Base-by-base conservation (phyloP, 1,284 basidiomycete species). In the Ceratobasidium sp. region DNA sequence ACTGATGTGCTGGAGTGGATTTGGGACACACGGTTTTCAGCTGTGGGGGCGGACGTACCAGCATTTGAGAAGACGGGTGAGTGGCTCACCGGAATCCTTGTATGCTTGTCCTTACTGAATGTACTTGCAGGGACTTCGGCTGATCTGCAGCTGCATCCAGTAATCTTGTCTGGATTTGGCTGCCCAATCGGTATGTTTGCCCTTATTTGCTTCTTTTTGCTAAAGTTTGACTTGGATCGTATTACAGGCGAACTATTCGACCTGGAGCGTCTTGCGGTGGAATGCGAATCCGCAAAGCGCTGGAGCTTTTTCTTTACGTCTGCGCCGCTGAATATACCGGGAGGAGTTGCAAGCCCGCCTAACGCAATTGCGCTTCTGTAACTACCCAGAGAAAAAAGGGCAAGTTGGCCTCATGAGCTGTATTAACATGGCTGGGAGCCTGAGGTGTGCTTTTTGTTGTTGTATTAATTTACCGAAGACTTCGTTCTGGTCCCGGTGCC, bases 241-340 rank as follows among this genome's bases (percentile, higher is more conserved):
- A 78, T 79, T 75, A 82, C 83, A 41, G 83, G 83, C 30, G 83
- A 84, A 73, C 75, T 84, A 47, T 84, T 82, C 63, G 82, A 85
- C 74, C 77, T 84, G 14, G 79, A 82, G 28, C 74, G 74, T 28
- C 78, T 84, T 13, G 78, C 80, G 1, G 44, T 76, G 35, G 75
- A 79, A 62, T 83, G 82, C 59, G 72, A 76, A 26, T 50, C 77
- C 63, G 73, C 77, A 16, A 73, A 78, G 8, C 74, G 80, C 47
- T 85, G 79, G 77, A 79, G 80, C 0, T 84, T 84, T 78, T 80
- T 83, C 76, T 80, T 84, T 70, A 74, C 80, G 18, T 78, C 77
- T 32, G 79, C 80, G 78, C 81, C 81, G 2, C 73, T 83, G 35
- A 80, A 83, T 70, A 72, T 84, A 26, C 78, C 78, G 14, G 82